Base-by-base conservation (phyloP, 768 basidiomycete genomes). In the Pleurotus tuber-regium region DNA sequence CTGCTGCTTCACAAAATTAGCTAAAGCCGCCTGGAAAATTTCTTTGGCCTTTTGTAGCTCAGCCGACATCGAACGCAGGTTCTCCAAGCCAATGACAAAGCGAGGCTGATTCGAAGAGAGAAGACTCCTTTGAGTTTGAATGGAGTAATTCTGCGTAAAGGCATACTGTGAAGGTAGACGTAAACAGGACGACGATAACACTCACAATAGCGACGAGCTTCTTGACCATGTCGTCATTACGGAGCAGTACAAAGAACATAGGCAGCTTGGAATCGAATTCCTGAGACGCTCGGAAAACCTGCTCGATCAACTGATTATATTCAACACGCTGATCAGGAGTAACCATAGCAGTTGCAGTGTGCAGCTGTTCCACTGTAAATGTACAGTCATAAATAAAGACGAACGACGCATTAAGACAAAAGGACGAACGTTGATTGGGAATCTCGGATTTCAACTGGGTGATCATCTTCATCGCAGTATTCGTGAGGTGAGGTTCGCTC, bases 121-220 rank as follows among this genome's bases (percentile, higher is more conserved):
- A 21, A 59, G 43, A 30, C 24, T 42, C 5, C 65, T 54, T 52
- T 71, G 70, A 30, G 63, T 61, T 30, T 63, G 60, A 4, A 62
- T 60, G 0, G 60, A 62, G 6, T 56, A 26, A 48, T 66, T 57
- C 67, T 69, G 29, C 2, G 50, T 4, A 47, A 51, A 52, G 41
- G 46, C 16, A 54, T 24, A 57, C n/a, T n/a, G n/a, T n/a, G n/a
- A n/a, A 58, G 57, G 30, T 23, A 5, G 41, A 8, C 1, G 5
- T 10, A 12, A 6, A 50, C 21, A 54, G 23, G 11, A 18, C 21
- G 57, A 42, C 44, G 60, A 53, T 7, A 36, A 23, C 43, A 68
- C 84, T 53, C 58, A 87, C 87, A 48, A 85, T 82, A 10, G 70
- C 62, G 29, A 84, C 68, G 25, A 80, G 62, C 63, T 68, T 79